These are phyloP conservation scores for Globisporangium ultimum DNA, from an alignment of 352 stramenopile genomes.

Conservation along the genomic window DNA sequence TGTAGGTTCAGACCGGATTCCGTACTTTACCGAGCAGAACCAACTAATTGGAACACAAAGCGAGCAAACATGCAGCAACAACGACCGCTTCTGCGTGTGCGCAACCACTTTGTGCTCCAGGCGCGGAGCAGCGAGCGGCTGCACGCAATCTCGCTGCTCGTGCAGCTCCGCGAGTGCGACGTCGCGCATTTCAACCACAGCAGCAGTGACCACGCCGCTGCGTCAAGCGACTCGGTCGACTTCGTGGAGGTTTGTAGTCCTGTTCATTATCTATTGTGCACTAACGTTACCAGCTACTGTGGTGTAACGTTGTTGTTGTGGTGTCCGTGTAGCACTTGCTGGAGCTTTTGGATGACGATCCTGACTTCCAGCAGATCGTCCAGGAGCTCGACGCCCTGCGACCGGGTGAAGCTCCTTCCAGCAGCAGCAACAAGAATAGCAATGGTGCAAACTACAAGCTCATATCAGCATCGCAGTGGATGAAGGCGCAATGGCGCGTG, in stretches of 20 bases:
- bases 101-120: constrained; percentile 61
- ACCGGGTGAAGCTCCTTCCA: constrained; percentile 20
- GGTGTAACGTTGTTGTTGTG: too few relatives aligned
- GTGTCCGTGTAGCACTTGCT: constrained; percentile 26
- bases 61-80: not conserved
- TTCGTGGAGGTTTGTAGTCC: constrained; percentile 31
- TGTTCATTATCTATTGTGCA: too few relatives aligned
- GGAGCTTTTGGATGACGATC: constrained; percentile 44
- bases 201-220: not conserved
- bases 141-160: constrained; percentile 53
- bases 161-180: constrained; percentile 57
- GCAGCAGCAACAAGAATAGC: constrained; percentile 41
- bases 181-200: constrained; percentile 47
- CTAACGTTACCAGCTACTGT: too few relatives aligned
- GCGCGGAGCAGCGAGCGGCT: constrained; percentile 35
- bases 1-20: too few relatives aligned
- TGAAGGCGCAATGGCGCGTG: constrained; percentile 65
- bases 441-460: constrained; percentile 15
- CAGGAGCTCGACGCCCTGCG: constrained; percentile 46
- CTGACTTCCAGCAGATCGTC: constrained; percentile 51
- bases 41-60: not conserved
- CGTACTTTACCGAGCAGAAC: constrained; percentile 1
- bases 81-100: constrained; percentile 24
- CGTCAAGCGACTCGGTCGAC: constrained; percentile 2
- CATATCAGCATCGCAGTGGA: constrained; percentile 20